phyloP scores from a whole-genome alignment of 805 yeast genomes.

The Candida succiphila region DNA sequence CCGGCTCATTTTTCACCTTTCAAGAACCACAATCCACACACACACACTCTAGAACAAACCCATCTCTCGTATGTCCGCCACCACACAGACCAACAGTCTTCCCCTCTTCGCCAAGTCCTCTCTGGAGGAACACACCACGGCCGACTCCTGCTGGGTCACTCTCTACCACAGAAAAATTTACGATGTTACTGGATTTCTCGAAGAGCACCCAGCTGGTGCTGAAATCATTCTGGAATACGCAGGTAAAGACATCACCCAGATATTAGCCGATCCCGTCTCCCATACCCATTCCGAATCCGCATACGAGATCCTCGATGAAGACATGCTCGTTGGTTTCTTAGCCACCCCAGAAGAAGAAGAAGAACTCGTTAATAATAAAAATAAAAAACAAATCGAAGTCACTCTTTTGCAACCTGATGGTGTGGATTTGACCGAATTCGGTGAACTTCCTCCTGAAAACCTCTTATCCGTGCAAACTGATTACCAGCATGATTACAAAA shows the following conservation, averaged over 20 bases:
- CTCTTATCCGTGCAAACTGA: constrained; percentile 75
- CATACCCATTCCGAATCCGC: constrained; percentile 84
- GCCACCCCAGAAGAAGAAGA: constrained; percentile 75
- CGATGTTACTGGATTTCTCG: constrained; percentile 65
- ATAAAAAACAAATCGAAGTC: constrained; percentile 46
- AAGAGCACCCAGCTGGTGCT: constrained; percentile 65
- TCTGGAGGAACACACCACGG: constrained; percentile 42
- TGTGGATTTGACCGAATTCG: constrained; percentile 45
- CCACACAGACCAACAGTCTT: constrained; percentile 15
- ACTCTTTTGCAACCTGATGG: constrained; percentile 29
- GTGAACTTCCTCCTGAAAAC: constrained; percentile 63
- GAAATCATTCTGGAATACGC: constrained; percentile 48
- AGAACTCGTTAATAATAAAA: constrained; percentile 39
- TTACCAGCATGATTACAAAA: constrained; percentile 53
- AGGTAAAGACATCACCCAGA: constrained; percentile 57
- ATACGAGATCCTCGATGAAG: constrained; percentile 83
- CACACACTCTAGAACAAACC: too few species aligned
- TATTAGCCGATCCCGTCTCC: constrained; percentile 58
- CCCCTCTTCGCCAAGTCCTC: constrained; percentile 52
- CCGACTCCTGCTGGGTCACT: constrained; percentile 69
- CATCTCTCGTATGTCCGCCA: too few species aligned
- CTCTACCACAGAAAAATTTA: constrained; percentile 73
- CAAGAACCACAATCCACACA: too few species aligned
- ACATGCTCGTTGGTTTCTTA: constrained; percentile 69
- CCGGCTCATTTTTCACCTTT: too few species aligned